A percentile compares a stretch with the other conserved stretches of the same genome.
Conservation (phyloP, 2,329 filamentous ascomycete species). For the Rhynchosporium graminicola region DNA sequence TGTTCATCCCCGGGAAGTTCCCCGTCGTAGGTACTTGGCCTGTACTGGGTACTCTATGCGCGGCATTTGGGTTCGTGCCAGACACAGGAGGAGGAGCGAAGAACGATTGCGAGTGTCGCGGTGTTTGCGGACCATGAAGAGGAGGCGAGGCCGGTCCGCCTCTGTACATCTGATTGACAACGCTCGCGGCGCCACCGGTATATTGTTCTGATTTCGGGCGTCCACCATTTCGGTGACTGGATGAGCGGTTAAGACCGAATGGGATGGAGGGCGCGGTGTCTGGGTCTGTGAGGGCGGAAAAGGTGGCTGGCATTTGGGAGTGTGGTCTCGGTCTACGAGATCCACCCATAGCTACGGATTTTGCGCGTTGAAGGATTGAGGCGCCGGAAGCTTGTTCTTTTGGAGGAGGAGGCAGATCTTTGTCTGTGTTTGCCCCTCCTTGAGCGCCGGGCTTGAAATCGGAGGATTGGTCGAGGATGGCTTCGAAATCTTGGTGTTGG, state of each 20-base stretch:
- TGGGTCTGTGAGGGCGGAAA: constrained; percentile 60
- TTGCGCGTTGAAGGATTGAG: constrained; percentile 61
- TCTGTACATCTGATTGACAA: constrained; percentile 90
- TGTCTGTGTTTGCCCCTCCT: constrained; percentile 53
- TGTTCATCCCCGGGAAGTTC: constrained; percentile 67
- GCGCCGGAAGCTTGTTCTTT: constrained; percentile 49
- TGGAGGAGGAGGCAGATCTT: constrained; percentile 76
- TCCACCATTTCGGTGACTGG: constrained; percentile 51
- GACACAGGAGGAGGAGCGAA: constrained; percentile 54
- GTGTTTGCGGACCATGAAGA: constrained; percentile 52
- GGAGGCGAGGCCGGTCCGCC: constrained; percentile 63
- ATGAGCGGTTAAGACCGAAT: constrained; percentile 57
- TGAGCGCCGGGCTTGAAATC: constrained; percentile 51
- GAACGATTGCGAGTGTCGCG: constrained; percentile 64
- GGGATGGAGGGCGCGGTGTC: constrained; percentile 77
- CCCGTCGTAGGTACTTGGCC: constrained; percentile 52
- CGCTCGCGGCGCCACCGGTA: constrained; percentile 59
- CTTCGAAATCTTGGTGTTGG: constrained; percentile 92
- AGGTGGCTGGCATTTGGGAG: constrained; percentile 52
- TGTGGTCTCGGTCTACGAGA: constrained; percentile 52
- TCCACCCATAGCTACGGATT: constrained; percentile 56
- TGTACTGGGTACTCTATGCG: constrained; percentile 53
- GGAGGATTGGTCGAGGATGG: constrained; percentile 81
- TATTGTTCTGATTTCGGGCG: constrained; percentile 66
- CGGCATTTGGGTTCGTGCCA: constrained; percentile 54